These are phyloP conservation scores for Phytopythium vexans DNA, from an alignment of 352 stramenopile genomes.

Conservation along the genomic window DNA sequence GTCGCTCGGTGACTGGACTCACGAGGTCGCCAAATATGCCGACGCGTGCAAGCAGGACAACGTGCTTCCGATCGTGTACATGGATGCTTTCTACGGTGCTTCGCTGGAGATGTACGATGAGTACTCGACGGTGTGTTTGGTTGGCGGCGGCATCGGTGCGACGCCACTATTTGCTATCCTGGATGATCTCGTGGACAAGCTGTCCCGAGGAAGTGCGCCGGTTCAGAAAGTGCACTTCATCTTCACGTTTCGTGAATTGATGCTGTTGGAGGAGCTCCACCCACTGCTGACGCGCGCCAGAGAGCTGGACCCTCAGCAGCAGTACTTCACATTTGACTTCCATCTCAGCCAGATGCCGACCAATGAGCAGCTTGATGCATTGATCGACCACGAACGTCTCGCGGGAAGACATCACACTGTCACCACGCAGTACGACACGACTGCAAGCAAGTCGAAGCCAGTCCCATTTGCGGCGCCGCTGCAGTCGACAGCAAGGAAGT, in stretches of 20 bases:
- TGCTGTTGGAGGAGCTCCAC: constrained; percentile 4
- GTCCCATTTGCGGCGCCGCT: neutral
- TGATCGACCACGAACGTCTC: constrained; percentile 2
- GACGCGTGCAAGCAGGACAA: constrained; percentile 10
- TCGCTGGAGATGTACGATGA: constrained; percentile 11
- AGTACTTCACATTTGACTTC: constrained; percentile 2
- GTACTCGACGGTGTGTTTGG: constrained; percentile 10
- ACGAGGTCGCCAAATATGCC: constrained; percentile 11
- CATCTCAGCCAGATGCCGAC: constrained; percentile 11
- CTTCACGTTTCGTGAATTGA: constrained; percentile 7
- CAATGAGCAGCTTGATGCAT: constrained; percentile 4
- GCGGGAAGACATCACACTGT: neutral
- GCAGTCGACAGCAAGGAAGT: neutral
- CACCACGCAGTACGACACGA: neutral
- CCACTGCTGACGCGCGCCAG: constrained; percentile 1
- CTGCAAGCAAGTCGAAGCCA: neutral
- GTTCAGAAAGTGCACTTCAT: constrained; percentile 5
- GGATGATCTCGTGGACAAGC: constrained; percentile 6
- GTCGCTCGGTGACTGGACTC: constrained; percentile 12
- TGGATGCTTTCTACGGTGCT: constrained; percentile 16
- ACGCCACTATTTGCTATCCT: constrained; percentile 10
- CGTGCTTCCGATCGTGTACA: constrained; percentile 11
- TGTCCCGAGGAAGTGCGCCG: neutral
- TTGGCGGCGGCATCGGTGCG: constrained; percentile 6
- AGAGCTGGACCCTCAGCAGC: constrained; percentile 3